phyloP scores from a whole-genome alignment of 2,329 filamentous ascomycete genomes.

The Monilinia fructicola region DNA sequence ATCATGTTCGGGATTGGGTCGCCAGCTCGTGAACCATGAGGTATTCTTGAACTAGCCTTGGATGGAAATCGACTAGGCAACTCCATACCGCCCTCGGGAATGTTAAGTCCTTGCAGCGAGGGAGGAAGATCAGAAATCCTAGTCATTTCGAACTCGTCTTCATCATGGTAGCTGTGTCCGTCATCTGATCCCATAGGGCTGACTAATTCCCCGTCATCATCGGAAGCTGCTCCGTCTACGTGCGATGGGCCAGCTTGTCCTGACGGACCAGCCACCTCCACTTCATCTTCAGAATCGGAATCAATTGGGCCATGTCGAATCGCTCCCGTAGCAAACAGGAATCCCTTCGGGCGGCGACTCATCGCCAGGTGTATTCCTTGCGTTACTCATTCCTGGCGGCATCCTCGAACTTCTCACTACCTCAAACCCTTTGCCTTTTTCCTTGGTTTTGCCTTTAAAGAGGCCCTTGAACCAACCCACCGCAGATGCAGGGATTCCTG shows the following conservation, averaged over 20 bases:
- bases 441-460: constrained; percentile 82
- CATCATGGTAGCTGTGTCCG: constrained; percentile 49
- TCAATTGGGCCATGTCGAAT: constrained; percentile 58
- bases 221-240: constrained; percentile 32
- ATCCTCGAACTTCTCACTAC: constrained; percentile 89
- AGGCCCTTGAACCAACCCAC: constrained; percentile 83
- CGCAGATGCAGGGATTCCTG: constrained; percentile 83
- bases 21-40: constrained; percentile 26
- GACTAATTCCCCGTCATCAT: constrained; percentile 34
- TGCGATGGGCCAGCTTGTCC: constrained; percentile 45
- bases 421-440: constrained; percentile 95
- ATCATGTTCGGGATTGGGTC: constrained; percentile 44
- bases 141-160: constrained; percentile 45
- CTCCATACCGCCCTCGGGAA: constrained; percentile 38
- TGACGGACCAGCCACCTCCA: background rate
- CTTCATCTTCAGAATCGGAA: constrained; percentile 53
- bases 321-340: constrained; percentile 51
- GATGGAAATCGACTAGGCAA: constrained; percentile 64
- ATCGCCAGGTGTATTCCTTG: constrained; percentile 55
- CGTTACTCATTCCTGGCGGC: constrained; percentile 66
- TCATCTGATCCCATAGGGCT: constrained; percentile 42
- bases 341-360: constrained; percentile 68
- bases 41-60: constrained; percentile 50
- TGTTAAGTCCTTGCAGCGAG: constrained; percentile 59
- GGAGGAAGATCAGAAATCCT: constrained; percentile 53